These are phyloP conservation scores for Scedosporium aurantiacum DNA, from an alignment of 2,329 filamentous ascomycete genomes.

Conservation along the genomic window DNA sequence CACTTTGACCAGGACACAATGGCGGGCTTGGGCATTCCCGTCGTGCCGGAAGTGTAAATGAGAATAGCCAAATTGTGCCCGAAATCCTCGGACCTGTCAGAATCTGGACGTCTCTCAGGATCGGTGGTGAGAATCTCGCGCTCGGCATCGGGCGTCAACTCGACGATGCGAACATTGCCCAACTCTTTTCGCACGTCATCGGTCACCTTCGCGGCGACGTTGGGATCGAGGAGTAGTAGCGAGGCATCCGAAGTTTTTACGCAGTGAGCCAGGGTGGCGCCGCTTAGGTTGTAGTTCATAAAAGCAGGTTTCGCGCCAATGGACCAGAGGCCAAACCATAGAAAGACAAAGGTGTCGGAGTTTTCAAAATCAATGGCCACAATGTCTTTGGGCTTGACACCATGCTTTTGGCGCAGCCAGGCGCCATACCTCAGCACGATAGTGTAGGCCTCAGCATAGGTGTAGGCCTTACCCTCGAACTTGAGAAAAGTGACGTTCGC, in stretches of 20 bases:
- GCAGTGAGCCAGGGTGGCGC: slow-evolving; percentile 54
- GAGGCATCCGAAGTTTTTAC: slow-evolving; percentile 46
- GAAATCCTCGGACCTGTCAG: slow-evolving; percentile 37
- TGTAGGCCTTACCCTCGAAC: slow-evolving; percentile 58
- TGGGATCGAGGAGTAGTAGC: slow-evolving; percentile 58
- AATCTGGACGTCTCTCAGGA: slow-evolving; percentile 47
- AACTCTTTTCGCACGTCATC: slow-evolving; percentile 45
- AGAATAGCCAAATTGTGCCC: slow-evolving; percentile 54
- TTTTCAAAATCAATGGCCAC: slow-evolving; percentile 59
- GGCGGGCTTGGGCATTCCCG: slow-evolving; percentile 70
- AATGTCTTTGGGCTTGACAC: slow-evolving; percentile 47
- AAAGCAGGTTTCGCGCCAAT: slow-evolving; percentile 59
- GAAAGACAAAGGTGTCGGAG: slow-evolving; percentile 54
- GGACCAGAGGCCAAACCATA: slow-evolving; percentile 52
- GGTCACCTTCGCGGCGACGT: slow-evolving; percentile 42
- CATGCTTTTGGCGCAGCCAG: slow-evolving; percentile 57
- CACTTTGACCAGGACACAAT: slow-evolving; percentile 64
- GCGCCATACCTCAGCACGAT: slow-evolving; percentile 59
- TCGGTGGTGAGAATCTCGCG: slow-evolving; percentile 40
- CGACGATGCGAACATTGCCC: slow-evolving; percentile 47
- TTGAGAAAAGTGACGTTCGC: slow-evolving; percentile 50
- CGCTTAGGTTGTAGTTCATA: slow-evolving; percentile 59
- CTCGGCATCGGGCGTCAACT: slow-evolving; percentile 48
- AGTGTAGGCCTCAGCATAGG: slow-evolving; percentile 67
- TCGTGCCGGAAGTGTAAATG: slow-evolving; percentile 81